Evolutionary conservation across 768 basidiomycete species (phyloP), one percentile per base, ranked within the genome.

Genomic region (Rhodotorula babjevae): DNA sequence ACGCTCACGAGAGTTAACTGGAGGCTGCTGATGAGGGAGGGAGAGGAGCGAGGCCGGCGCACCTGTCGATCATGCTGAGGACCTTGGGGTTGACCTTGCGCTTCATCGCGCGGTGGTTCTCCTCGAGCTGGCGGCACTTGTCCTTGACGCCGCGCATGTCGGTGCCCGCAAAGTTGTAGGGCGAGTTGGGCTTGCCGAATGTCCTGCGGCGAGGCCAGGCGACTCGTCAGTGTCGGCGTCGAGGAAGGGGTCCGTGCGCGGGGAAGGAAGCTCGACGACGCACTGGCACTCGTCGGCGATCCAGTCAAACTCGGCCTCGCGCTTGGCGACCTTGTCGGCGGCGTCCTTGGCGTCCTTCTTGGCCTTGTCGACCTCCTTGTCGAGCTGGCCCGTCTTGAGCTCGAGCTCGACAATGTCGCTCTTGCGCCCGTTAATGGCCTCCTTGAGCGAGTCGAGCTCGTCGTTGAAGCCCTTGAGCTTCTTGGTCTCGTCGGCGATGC

Each of bases 21-120:
- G 36, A 72, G 49, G 2, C 44, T 19, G 29, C 3, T 40, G n/a
- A 2, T 33, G 8, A 2, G 55, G 33, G n/a, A 36, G 10, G 36
- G 18, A 16, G 44, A 33, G 27, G 9, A 56, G 53, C 16, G 40
- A 27, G 44, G 5, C 36, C 33, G 27, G 11, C 33, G 62, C 73
- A 96, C 93, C 86, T 89, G 76, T 96, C 95, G 62, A 97, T 91
- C 90, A 94, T 94, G 77, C 89, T 91, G 84, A 96, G 87, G 59
- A 93, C 93, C 81, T 95, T 96, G 7, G 89, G 89, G 77, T 99
- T 98, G 78, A 98, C 85, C 81, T 94, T 96, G 83, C 93, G 92
- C 83, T 93, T 94, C 88, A 92, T 88, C 31, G 88, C 87, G 77
- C 89, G 89, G 79, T 92, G 92, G 59, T 87, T 84, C 29, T 86